Conservation (phyloP, 2,329 filamentous ascomycete species). For the Proliferodiscus dingleyae region DNA sequence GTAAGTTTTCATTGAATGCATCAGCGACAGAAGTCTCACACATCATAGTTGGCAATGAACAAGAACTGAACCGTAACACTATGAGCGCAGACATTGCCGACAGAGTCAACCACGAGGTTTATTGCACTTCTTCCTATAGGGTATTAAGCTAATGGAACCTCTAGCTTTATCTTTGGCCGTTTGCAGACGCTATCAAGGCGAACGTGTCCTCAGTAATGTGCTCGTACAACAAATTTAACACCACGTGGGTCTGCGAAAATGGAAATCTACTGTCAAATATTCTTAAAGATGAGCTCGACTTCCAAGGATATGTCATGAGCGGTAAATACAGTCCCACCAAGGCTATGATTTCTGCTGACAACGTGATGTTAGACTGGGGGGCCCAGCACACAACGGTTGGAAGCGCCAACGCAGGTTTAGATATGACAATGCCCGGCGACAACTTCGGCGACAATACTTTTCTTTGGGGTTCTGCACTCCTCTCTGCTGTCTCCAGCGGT, state of each 20-base stretch:
- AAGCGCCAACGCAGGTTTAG: slow-evolving; percentile 60
- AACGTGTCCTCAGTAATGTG: slow-evolving; percentile 67
- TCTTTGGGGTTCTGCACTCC: slow-evolving; percentile 52
- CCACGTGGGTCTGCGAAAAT: slow-evolving; percentile 64
- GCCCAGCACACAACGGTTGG: slow-evolving; percentile 69
- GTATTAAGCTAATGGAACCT: background rate
- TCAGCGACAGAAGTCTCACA: background rate
- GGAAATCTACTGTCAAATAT: slow-evolving; percentile 54
- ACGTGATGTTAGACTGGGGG: slow-evolving; percentile 59
- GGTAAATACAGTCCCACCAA: slow-evolving; percentile 19
- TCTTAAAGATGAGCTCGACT: slow-evolving; percentile 69
- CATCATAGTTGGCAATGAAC: slow-evolving; percentile 58
- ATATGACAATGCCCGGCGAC: slow-evolving; percentile 78
- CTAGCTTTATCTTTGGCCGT: slow-evolving; percentile 42
- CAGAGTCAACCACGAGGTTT: slow-evolving; percentile 62
- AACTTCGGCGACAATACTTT: slow-evolving; percentile 47
- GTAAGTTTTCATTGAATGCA: slow-evolving; percentile 14
- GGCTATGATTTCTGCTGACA: slow-evolving; percentile 12
- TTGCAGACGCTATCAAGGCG: slow-evolving; percentile 62
- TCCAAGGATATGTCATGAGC: slow-evolving; percentile 63
- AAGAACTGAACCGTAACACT: slow-evolving; percentile 54
- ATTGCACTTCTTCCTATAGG: slow-evolving; percentile 30
- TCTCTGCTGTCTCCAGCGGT: slow-evolving; percentile 48
- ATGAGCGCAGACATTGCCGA: slow-evolving; percentile 57
- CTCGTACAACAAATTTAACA: slow-evolving; percentile 68